Evolutionary conservation across 2,329 filamentous ascomycete species (phyloP).

Genomic region (Aulographum hederae): DNA sequence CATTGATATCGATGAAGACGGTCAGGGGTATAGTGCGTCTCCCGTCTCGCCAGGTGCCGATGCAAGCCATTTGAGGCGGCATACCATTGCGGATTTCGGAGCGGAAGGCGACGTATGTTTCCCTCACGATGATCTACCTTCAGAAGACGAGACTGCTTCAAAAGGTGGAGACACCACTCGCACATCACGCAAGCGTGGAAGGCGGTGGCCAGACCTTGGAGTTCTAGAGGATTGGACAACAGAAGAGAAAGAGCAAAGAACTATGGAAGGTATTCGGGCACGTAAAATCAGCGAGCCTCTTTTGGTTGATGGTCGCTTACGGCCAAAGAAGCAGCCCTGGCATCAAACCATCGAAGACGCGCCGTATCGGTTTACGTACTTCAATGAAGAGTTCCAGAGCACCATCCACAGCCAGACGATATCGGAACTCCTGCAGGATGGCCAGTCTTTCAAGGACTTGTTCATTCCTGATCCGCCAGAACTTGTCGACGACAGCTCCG

Average conservation of each 20-base stretch:
- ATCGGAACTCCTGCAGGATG: slow-evolving; percentile 76
- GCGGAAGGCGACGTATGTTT: slow-evolving; percentile 88
- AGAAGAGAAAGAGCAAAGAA: slow-evolving; percentile 76
- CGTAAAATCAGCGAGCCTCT: slow-evolving; percentile 92
- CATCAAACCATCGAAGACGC: slow-evolving; percentile 75
- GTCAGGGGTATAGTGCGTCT: too few species aligned
- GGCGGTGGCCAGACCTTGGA: slow-evolving; percentile 72
- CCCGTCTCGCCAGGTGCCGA: slow-evolving; percentile 7
- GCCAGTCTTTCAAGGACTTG: slow-evolving; percentile 65
- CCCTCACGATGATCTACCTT: too few species aligned
- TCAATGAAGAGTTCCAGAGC: slow-evolving; percentile 91
- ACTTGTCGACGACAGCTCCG: slow-evolving; percentile 50
- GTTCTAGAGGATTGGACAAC: slow-evolving; percentile 78
- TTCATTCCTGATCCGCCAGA: slow-evolving; percentile 77
- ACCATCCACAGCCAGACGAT: slow-evolving; percentile 95
- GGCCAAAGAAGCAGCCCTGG: slow-evolving; percentile 64
- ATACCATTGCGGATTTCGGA: neutral
- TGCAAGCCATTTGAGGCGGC: slow-evolving; percentile 5
- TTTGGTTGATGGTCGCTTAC: slow-evolving; percentile 72
- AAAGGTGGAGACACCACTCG: slow-evolving; percentile 41
- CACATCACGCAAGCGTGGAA: slow-evolving; percentile 28
- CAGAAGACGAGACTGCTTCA: slow-evolving; percentile 58
- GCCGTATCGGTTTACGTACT: slow-evolving; percentile 93
- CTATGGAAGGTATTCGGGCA: slow-evolving; percentile 55
- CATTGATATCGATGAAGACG: slow-evolving; percentile 30